phyloP scores from a whole-genome alignment of 441 rosid species.

The Isatis lusitanica region DNA sequence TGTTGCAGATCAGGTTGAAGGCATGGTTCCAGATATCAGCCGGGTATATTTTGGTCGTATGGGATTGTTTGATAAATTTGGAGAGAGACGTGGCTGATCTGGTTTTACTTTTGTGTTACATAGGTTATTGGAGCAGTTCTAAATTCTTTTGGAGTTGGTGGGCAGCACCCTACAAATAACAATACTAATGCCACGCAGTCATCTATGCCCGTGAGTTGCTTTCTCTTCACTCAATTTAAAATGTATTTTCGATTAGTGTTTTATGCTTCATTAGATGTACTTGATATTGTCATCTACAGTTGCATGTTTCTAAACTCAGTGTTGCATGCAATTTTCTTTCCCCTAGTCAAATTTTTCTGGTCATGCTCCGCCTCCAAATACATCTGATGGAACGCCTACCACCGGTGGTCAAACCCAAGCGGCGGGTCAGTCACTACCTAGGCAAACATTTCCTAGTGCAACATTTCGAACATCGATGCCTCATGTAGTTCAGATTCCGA shows the following conservation, averaged over 20 bases:
- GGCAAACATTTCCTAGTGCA: constrained; percentile 55
- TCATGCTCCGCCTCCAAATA: constrained; percentile 59
- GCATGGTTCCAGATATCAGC: constrained; percentile 59
- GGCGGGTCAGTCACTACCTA: constrained; percentile 53
- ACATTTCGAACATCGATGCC: constrained; percentile 53
- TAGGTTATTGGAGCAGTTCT: constrained; percentile 92
- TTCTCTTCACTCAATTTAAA: background rate
- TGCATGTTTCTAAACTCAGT: background rate
- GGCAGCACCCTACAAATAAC: constrained; percentile 46
- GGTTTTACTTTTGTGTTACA: constrained; percentile 20
- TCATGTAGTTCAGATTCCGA: constrained; percentile 71
- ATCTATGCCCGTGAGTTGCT: constrained; percentile 47
- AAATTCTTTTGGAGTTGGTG: constrained; percentile 77
- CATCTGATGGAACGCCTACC: constrained; percentile 44
- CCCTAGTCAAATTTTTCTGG: constrained; percentile 52
- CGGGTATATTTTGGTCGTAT: constrained; percentile 42
- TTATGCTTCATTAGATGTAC: background rate
- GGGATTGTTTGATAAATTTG: background rate
- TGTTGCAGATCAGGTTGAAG: constrained; percentile 84
- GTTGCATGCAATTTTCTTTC: constrained; percentile 12
- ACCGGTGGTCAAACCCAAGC: constrained; percentile 50
- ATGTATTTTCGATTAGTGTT: background rate
- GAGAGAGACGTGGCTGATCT: background rate
- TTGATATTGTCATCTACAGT: background rate
- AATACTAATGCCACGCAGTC: constrained; percentile 44